Conservation (phyloP, 140 eudicot species). For the Anethum foeniculum region DNA sequence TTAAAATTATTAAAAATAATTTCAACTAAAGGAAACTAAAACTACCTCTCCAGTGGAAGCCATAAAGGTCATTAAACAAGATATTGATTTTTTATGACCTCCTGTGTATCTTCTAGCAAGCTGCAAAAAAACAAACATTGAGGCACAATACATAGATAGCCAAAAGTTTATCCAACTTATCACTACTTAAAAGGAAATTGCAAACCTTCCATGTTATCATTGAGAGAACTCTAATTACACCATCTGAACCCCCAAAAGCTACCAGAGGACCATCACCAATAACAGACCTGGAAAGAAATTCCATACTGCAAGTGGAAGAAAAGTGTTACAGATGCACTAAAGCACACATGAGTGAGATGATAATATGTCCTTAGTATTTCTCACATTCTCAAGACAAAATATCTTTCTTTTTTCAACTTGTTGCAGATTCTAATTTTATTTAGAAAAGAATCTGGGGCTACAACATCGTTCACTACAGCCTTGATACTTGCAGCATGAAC, state of each 20-base stretch:
- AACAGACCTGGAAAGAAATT: constrained; percentile 66
- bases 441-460: background rate
- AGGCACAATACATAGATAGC: constrained; percentile 8
- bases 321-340: constrained; percentile 11
- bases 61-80: constrained; percentile 96
- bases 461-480: background rate
- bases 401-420: background rate
- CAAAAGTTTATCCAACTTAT: background rate
- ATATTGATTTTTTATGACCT: constrained; percentile 88
- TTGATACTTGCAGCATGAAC: background rate
- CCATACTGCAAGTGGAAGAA: constrained; percentile 68
- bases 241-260: constrained; percentile 98
- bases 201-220: constrained; percentile 98
- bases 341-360: background rate
- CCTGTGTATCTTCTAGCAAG: constrained; percentile 97
- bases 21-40: background rate
- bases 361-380: background rate
- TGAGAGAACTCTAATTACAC: constrained; percentile 94
- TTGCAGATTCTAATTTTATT: background rate
- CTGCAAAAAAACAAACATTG: constrained; percentile 41
- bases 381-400: background rate
- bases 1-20: background rate
- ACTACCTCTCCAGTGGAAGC: constrained; percentile 93
- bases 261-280: constrained; percentile 89
- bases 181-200: background rate